Conservation (phyloP, 768 basidiomycete species). For the Podaxis mareebaensis region DNA sequence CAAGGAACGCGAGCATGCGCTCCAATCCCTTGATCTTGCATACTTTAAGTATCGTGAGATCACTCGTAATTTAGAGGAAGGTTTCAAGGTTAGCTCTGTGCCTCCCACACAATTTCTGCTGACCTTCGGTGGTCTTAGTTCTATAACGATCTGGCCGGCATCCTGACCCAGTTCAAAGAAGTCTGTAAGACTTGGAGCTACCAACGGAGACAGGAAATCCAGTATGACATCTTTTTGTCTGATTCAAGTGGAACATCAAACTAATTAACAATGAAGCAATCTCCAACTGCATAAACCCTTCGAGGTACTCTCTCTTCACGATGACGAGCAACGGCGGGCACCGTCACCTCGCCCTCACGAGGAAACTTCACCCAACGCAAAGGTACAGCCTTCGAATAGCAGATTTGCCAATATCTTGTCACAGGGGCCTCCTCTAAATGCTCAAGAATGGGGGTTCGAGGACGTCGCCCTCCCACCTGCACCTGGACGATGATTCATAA, state of each 20-base stretch:
- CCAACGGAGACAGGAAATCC: slow-evolving; percentile 70
- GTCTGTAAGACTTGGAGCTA: slow-evolving; percentile 75
- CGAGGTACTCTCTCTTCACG: slow-evolving; percentile 37
- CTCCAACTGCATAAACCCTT: slow-evolving; percentile 22
- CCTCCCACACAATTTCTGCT: background rate
- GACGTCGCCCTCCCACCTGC: slow-evolving; percentile 47
- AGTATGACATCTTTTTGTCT: slow-evolving; percentile 43
- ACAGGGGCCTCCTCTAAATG: slow-evolving; percentile 46
- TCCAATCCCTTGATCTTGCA: slow-evolving; percentile 83
- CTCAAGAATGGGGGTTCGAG: slow-evolving; percentile 56
- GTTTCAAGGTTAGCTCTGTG: slow-evolving; percentile 61
- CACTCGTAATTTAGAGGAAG: slow-evolving; percentile 81
- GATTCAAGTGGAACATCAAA: no score
- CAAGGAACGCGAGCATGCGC: slow-evolving; percentile 76
- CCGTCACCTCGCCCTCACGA: background rate
- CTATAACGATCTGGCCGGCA: slow-evolving; percentile 80
- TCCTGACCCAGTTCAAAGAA: slow-evolving; percentile 75
- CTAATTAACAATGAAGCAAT: background rate
- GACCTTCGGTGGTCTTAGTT: slow-evolving; percentile 51
- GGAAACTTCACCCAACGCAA: background rate
- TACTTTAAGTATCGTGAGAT: slow-evolving; percentile 90
- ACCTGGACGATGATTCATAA: slow-evolving; percentile 20
- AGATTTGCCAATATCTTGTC: slow-evolving; percentile 22
- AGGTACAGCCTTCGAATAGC: slow-evolving; percentile 16
- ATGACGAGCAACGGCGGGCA: background rate